These are phyloP conservation scores for Pisolithus tinctorius DNA, from an alignment of 768 basidiomycete species.

Conservation along the genomic window DNA sequence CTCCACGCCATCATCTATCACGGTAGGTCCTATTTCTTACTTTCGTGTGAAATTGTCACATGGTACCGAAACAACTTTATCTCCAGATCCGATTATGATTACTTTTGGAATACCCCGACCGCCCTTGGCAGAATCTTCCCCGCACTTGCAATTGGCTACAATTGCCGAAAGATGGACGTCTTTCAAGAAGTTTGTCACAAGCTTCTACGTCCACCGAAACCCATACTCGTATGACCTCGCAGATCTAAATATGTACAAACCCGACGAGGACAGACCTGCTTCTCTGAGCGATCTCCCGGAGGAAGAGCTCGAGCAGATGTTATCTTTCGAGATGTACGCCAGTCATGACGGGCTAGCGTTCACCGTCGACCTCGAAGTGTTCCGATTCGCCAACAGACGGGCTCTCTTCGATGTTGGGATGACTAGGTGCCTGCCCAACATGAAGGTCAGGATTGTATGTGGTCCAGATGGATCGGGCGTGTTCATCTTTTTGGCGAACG, in stretches of 20 bases:
- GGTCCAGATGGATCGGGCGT: not conserved
- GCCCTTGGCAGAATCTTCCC: not conserved
- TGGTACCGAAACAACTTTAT: not conserved
- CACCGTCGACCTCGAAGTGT: not conserved
- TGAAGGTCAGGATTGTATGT: constrained; percentile 2
- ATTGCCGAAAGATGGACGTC: not conserved
- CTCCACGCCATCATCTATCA: constrained; percentile 5
- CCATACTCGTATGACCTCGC: not conserved
- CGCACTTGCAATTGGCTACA: not conserved
- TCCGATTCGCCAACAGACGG: not conserved
- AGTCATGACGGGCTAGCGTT: not conserved
- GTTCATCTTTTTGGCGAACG: not conserved
- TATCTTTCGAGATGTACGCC: not conserved
- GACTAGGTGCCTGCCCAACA: constrained; percentile 1
- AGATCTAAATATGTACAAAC: constrained; percentile 1
- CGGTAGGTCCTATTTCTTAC: not conserved
- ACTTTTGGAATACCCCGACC: not conserved
- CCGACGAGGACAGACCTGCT: not conserved
- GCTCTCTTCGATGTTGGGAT: constrained; percentile 3
- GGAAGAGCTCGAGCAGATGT: constrained; percentile 1
- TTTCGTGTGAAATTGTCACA: not conserved
- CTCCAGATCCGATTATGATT: not conserved
- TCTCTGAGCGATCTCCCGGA: constrained; percentile 1
- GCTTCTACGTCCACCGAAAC: constrained; percentile 1
- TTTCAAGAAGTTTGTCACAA: constrained; percentile 1